phyloP scores from a whole-genome alignment of 2,329 filamentous ascomycete species.

The Myriosclerotinia curreyana region DNA sequence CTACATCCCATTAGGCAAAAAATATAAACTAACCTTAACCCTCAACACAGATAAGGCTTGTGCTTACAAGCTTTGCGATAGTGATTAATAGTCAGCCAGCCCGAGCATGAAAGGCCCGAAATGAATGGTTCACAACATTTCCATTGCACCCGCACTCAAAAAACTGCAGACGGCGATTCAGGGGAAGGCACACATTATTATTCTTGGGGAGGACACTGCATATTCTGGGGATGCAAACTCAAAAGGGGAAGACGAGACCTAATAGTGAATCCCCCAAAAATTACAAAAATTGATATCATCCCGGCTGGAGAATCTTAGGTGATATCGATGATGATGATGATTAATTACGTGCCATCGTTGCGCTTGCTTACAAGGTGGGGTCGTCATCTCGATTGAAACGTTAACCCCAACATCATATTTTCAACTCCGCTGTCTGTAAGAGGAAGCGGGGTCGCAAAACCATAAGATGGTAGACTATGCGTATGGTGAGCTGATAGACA shows the following conservation, averaged over 20 bases:
- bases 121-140: slow-evolving; percentile 11
- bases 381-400: no score
- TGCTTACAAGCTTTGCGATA: background rate
- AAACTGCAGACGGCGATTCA: background rate
- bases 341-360: background rate
- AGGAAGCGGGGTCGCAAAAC: background rate
- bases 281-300: background rate
- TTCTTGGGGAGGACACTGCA: background rate
- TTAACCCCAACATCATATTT: background rate
- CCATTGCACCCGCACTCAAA: background rate
- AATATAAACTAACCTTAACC: background rate
- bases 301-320: background rate
- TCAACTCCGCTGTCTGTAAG: slow-evolving; percentile 14
- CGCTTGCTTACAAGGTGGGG: slow-evolving; percentile 2
- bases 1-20: background rate
- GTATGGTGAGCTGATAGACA: slow-evolving; percentile 1
- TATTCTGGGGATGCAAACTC: background rate
- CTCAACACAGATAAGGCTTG: background rate
- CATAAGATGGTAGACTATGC: background rate
- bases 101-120: slow-evolving; percentile 7
- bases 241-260: background rate
- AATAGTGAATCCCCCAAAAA: background rate
- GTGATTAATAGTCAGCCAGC: slow-evolving; percentile 5
- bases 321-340: background rate
- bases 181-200: slow-evolving; percentile 1